Base-by-base conservation (phyloP, 2,329 filamentous ascomycete species). In the Fusarium phyllophilum region DNA sequence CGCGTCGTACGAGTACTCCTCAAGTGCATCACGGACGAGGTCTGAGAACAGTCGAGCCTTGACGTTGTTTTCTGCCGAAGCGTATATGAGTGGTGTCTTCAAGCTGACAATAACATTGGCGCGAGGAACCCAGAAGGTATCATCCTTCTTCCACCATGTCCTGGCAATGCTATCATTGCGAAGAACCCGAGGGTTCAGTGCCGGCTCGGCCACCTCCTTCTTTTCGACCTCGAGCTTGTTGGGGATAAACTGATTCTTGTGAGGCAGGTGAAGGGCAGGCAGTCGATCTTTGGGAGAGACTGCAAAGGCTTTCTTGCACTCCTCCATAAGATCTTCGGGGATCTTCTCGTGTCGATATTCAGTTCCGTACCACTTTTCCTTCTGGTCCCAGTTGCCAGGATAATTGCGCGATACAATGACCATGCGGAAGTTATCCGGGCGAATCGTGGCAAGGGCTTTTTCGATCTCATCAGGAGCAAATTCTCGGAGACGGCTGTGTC, bases 131-230 rank as follows among this genome's bases (percentile, higher is more conserved):
- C 96, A 98, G 83, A 98, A 99, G 1, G 92, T 95, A 77, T 99
- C 96, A 78, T 99, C 96, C 84, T 98, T 98, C 86, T 99, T 99
- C 86, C 92, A 98, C 96, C 96, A 99, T 6, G 94, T 92, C 36
- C 95, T 91, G 2, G 94, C 91, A 39, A 91, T 85, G 11, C 91
- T 87, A 75, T 98, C 96, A 77, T 97, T 95, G 75, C 95, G 91
- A 71, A 99, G 92, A 31, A 99, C 86, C 69, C 91, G 92, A 0
- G 96, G 96, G 2, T 90, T 87, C 62, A 93, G 88, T 0, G 91
- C 86, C 4, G 95, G 93, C 75, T 93, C 89, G 33, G 90, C 87
- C n/a, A 96, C 89, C 41, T 97, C 94, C 82, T 94, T 97, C 87
- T 96, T 97, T 82, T 98, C 95, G 5, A 99, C 96, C 59, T 97